Conservation (phyloP, 2,329 filamentous ascomycete species). For the Calonectria leucothoes region DNA sequence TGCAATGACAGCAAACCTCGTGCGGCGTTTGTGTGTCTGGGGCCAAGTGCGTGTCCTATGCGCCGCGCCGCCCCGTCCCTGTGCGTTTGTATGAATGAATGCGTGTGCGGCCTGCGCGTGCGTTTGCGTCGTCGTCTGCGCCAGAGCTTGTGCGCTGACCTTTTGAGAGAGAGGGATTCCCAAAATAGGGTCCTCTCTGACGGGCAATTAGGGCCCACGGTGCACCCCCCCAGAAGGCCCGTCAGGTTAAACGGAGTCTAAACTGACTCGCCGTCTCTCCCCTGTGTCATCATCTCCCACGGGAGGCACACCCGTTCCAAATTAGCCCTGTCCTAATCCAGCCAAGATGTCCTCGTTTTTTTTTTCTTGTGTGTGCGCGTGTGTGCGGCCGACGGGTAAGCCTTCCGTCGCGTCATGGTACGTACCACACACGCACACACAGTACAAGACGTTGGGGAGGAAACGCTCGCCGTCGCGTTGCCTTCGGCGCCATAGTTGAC, state of each 20-base stretch:
- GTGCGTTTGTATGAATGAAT: neutral
- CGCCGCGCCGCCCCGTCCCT: neutral
- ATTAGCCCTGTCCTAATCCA: neutral
- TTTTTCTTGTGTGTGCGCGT: neutral
- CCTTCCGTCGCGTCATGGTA: slow-evolving; percentile 2
- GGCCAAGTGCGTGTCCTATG: neutral
- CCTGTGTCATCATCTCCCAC: slow-evolving; percentile 8
- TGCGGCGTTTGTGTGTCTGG: neutral
- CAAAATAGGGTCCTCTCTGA: neutral
- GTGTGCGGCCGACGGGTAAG: slow-evolving; percentile 1
- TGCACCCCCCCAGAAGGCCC: neutral
- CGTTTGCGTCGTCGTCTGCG: neutral
- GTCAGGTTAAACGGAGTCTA: slow-evolving; percentile 9
- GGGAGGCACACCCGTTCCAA: slow-evolving; percentile 6
- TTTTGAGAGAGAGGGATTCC: too few relatives aligned
- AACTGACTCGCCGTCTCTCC: slow-evolving; percentile 17
- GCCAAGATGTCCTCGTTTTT: neutral
- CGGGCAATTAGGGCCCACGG: neutral
- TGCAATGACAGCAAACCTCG: neutral
- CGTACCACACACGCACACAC: too few relatives aligned
- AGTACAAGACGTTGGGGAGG: slow-evolving; percentile 6
- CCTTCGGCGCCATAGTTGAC: neutral
- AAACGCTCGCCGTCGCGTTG: slow-evolving; percentile 1
- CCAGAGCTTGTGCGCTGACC: neutral
- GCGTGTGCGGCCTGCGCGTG: neutral